A percentile compares a stretch with the other conserved stretches of the same genome.
Conservation (phyloP, 2,329 filamentous ascomycete species). For the Colletotrichum musicola region DNA sequence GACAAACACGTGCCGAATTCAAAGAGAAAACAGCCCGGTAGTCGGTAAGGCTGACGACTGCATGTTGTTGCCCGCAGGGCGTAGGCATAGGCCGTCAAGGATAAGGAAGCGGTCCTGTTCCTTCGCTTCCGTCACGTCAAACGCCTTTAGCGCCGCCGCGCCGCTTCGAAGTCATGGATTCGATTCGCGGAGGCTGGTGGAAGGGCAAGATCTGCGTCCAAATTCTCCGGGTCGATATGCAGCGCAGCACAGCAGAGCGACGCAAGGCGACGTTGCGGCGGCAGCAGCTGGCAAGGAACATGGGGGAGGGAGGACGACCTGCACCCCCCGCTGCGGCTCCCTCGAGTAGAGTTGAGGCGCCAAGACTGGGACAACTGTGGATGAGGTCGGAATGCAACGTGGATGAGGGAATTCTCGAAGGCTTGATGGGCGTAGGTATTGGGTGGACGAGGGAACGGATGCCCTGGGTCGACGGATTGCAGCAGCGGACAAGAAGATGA, state of each 20-base stretch:
- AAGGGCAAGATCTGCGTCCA: conserved; percentile 8
- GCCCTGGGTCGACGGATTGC: too few relatives aligned
- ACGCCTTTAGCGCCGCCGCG: conserved; percentile 1
- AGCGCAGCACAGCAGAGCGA: conserved; percentile 7
- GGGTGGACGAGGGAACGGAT: too few relatives aligned
- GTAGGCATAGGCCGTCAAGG: not conserved
- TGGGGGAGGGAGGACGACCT: not conserved
- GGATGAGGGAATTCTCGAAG: not conserved
- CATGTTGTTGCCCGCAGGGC: conserved; percentile 22
- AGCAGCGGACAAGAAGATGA: too few relatives aligned
- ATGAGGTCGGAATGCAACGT: conserved; percentile 18
- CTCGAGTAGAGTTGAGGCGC: conserved; percentile 15
- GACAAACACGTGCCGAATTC: not conserved
- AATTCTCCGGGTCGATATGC: conserved; percentile 22
- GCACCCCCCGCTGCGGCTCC: conserved; percentile 17
- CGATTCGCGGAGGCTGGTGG: not conserved
- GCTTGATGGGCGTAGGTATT: not conserved
- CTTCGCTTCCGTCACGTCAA: conserved; percentile 20
- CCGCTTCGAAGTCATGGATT: conserved; percentile 14
- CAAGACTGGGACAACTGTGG: conserved; percentile 9
- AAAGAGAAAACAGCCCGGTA: conserved; percentile 1
- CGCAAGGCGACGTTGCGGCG: conserved; percentile 2
- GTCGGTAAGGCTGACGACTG: conserved; percentile 15
- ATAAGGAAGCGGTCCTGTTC: conserved; percentile 13
- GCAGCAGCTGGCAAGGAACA: conserved; percentile 23